Conservation (phyloP, 2,329 filamentous ascomycete species). For the Xylariales sp. region DNA sequence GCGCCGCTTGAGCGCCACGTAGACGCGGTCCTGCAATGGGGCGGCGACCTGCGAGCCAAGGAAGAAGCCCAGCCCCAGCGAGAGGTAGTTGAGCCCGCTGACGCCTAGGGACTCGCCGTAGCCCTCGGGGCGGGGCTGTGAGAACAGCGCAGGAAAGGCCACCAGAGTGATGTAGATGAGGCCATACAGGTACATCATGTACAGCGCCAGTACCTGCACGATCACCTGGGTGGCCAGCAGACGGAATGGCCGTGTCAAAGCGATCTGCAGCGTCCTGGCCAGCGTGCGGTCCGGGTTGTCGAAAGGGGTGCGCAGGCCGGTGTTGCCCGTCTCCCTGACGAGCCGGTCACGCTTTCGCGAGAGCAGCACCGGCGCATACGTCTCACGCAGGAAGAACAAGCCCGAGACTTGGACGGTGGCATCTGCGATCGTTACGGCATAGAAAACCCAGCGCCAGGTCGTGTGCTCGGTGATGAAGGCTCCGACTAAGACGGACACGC, state of each 20-base stretch:
- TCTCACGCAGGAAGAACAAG: slow-evolving; percentile 59
- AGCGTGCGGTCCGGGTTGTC: slow-evolving; percentile 36
- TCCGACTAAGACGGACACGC: too few species aligned
- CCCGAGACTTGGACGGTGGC: slow-evolving; percentile 56
- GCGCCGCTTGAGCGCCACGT: slow-evolving; percentile 36
- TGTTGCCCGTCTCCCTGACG: slow-evolving; percentile 54
- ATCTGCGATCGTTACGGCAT: slow-evolving; percentile 58
- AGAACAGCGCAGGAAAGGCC: slow-evolving; percentile 45
- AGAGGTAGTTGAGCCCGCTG: slow-evolving; percentile 32
- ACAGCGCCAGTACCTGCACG: slow-evolving; percentile 44
- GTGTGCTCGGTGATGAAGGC: slow-evolving; percentile 61
- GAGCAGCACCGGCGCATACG: slow-evolving; percentile 62
- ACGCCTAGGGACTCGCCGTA: slow-evolving; percentile 28
- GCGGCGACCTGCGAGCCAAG: slow-evolving; percentile 35
- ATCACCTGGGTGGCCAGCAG: slow-evolving; percentile 49
- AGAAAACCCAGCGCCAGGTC: slow-evolving; percentile 73
- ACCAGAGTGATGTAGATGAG: slow-evolving; percentile 44
- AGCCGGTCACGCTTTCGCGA: slow-evolving; percentile 52
- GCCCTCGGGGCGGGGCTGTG: slow-evolving; percentile 12
- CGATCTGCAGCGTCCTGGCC: slow-evolving; percentile 28
- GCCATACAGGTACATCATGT: slow-evolving; percentile 52
- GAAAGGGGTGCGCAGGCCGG: slow-evolving; percentile 41
- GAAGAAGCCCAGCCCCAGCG: slow-evolving; percentile 29
- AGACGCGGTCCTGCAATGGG: slow-evolving; percentile 40
- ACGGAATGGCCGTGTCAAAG: slow-evolving; percentile 43